phyloP scores from a whole-genome alignment of 2,329 filamentous ascomycete species.

The Colletotrichum gloeosporioides region DNA sequence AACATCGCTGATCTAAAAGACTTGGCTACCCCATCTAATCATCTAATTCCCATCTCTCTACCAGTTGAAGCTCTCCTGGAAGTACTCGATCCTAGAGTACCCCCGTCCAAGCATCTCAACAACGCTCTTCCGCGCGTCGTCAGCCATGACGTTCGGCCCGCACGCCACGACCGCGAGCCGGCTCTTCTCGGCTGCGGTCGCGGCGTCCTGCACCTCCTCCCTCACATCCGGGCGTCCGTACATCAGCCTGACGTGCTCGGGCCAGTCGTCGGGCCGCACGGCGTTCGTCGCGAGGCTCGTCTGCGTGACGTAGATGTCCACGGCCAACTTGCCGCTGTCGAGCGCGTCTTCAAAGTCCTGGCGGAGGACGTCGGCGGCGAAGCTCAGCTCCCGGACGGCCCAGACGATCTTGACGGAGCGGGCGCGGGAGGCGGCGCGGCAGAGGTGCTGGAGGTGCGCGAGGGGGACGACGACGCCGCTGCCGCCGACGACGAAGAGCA shows the following conservation, averaged over 20 bases:
- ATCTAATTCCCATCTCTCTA: constrained; percentile 21
- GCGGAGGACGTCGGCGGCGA: constrained; percentile 38
- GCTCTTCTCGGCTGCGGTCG: constrained; percentile 23
- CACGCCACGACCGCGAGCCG: constrained; percentile 48
- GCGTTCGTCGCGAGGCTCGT: neutral
- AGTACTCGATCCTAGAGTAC: constrained; percentile 40
- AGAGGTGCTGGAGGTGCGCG: constrained; percentile 39
- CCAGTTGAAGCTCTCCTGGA: constrained; percentile 50
- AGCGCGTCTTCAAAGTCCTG: constrained; percentile 36
- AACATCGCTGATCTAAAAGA: neutral
- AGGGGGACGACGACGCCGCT: constrained; percentile 49
- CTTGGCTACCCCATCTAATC: neutral
- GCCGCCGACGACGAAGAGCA: constrained; percentile 50
- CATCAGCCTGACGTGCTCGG: constrained; percentile 24
- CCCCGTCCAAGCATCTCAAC: constrained; percentile 32
- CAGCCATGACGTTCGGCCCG: constrained; percentile 49
- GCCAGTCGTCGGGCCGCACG: constrained; percentile 10
- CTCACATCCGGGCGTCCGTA: constrained; percentile 37
- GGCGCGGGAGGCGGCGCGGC: constrained; percentile 14
- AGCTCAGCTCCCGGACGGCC: constrained; percentile 45
- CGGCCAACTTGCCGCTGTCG: constrained; percentile 30
- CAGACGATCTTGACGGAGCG: constrained; percentile 42
- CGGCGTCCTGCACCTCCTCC: constrained; percentile 33
- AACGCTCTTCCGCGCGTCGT: constrained; percentile 44
- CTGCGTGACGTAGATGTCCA: constrained; percentile 43